These are phyloP conservation scores for Corallochytrium limacisporum DNA, from an alignment of 78 protist species.

Conservation along the genomic window DNA sequence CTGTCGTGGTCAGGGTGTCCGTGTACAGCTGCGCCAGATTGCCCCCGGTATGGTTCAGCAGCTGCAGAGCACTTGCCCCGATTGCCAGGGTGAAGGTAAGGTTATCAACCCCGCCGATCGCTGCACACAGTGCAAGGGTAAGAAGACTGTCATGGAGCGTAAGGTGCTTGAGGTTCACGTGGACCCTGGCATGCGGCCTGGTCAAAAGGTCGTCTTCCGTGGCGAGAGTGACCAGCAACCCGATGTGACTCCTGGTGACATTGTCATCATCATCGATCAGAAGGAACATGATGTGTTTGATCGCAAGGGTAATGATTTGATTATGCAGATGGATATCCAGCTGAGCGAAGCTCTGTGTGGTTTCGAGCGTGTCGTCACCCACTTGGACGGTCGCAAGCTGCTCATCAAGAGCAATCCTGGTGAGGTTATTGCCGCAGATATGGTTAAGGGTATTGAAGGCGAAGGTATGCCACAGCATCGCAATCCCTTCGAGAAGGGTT, in stretches of 20 bases:
- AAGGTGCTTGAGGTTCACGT: conserved; percentile 75
- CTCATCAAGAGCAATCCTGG: conserved; percentile 48
- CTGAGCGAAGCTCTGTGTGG: conserved; percentile 88
- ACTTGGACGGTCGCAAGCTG: conserved; percentile 77
- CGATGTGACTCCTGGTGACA: conserved; percentile 79
- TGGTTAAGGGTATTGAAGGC: conserved; percentile 48
- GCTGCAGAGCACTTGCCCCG: conserved; percentile 47
- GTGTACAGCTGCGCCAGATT: conserved; percentile 47
- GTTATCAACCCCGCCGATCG: conserved; percentile 44
- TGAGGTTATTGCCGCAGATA: not conserved
- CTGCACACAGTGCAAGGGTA: conserved; percentile 71
- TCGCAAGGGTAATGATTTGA: conserved; percentile 74
- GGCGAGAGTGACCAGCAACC: conserved; percentile 87
- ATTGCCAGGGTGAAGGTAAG: conserved; percentile 74
- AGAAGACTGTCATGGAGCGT: conserved; percentile 53
- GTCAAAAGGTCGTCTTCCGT: conserved; percentile 67
- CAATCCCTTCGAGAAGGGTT: conserved; percentile 73
- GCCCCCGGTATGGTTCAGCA: conserved; percentile 87
- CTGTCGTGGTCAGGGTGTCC: conserved; percentile 73
- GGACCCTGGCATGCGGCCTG: conserved; percentile 80
- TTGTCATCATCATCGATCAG: conserved; percentile 71
- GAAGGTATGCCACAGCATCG: conserved; percentile 93
- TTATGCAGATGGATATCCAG: conserved; percentile 51
- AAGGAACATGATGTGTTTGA: conserved; percentile 66
- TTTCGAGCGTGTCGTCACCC: conserved; percentile 49